A percentile compares a stretch with the other conserved stretches of the same genome.
Conservation (phyloP, 1,284 basidiomycete genomes). For the Apiotrichum veenhuisii region DNA sequence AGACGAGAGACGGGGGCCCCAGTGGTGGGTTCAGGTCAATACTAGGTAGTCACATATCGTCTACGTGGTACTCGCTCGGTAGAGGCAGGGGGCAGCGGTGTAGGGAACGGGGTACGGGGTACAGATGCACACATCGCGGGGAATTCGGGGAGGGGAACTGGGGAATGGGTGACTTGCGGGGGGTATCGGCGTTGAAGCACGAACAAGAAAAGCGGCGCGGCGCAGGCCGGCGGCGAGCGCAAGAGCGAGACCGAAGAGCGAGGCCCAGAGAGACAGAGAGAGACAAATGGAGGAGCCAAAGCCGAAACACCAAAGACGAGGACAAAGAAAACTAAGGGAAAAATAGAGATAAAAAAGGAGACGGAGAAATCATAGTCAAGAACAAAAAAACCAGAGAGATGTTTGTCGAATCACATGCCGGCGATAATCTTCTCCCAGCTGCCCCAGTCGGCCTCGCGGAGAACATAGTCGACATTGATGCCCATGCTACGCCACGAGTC, state of each 20-base stretch:
- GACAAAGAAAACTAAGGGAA: background rate
- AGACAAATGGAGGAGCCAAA: background rate
- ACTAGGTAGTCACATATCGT: conserved; percentile 1
- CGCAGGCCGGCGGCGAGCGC: no score
- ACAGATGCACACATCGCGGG: background rate
- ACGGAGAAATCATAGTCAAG: background rate
- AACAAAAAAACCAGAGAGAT: no score
- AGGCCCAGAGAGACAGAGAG: background rate
- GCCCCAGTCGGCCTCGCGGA: conserved; percentile 39
- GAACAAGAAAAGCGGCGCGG: no score
- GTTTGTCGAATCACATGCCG: conserved; percentile 23
- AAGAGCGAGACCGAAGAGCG: no score
- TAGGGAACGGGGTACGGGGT: background rate
- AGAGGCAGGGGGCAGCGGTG: background rate
- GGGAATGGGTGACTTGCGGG: no score
- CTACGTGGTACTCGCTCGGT: conserved; percentile 1
- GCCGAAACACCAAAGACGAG: background rate
- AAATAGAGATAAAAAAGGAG: background rate
- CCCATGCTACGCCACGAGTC: conserved; percentile 25
- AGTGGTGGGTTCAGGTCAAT: no score
- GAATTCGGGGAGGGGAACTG: no score
- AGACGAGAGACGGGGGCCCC: no score
- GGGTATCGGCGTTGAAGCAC: no score
- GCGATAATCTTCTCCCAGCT: conserved; percentile 37
- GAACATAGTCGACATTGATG: conserved; percentile 33